Percentiles rank a stretch among this genome's conserved stretches.
Evolutionary conservation across 2,329 filamentous ascomycete species (phyloP).

Genomic region (Epichloe typhina): DNA sequence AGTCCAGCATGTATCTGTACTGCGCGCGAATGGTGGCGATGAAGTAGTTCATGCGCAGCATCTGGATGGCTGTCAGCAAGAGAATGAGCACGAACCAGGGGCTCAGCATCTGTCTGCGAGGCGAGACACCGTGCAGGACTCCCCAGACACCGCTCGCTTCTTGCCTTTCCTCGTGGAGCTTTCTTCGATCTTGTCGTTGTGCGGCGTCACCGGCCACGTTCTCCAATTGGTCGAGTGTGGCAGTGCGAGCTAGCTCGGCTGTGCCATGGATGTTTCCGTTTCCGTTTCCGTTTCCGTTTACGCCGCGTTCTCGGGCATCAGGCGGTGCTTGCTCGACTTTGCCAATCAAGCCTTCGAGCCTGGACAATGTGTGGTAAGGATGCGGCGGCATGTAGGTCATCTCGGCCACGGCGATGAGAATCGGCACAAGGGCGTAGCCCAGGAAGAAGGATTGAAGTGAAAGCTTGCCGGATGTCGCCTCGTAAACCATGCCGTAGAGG

Average conservation of each 20-base stretch:
- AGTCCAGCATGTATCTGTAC: constrained; percentile 54
- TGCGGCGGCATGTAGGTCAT: not conserved
- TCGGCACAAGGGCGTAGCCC: not conserved
- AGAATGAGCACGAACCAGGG: constrained; percentile 58
- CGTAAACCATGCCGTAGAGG: constrained; percentile 57
- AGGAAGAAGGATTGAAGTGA: not conserved
- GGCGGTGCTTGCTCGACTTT: not conserved
- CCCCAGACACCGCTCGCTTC: constrained; percentile 53
- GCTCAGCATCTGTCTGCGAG: constrained; percentile 47
- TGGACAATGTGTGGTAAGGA: not conserved
- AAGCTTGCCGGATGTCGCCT: constrained; percentile 31
- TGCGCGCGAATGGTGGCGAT: constrained; percentile 58
- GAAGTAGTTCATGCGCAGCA: constrained; percentile 9
- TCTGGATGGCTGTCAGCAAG: constrained; percentile 44
- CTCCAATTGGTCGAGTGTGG: not conserved
- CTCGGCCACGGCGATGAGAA: not conserved
- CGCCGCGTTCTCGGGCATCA: not conserved
- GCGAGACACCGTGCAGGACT: constrained; percentile 50
- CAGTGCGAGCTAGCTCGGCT: not conserved
- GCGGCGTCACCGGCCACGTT: not conserved
- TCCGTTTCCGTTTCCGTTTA: too few species aligned
- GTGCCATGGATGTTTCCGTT: not conserved
- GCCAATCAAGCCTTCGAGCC: not conserved
- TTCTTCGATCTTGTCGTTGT: not conserved
- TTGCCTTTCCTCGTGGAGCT: constrained; percentile 33